Base-by-base conservation (phyloP, 2,329 filamentous ascomycete species). In the Incumbomyces lentus region DNA sequence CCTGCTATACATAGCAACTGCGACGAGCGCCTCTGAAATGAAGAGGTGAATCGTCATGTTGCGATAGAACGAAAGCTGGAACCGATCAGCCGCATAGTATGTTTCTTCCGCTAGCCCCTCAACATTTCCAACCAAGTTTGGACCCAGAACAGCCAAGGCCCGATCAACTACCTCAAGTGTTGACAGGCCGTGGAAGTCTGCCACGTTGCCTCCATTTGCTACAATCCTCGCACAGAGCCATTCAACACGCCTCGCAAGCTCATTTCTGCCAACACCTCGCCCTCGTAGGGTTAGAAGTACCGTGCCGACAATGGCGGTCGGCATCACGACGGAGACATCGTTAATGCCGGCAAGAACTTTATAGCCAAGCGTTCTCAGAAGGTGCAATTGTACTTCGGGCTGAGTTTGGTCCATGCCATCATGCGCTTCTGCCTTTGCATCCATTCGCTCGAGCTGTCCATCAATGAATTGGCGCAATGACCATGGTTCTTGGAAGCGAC, bases 1-100 rank as follows among this genome's bases (percentile, higher is more conserved):
- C 37, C 79, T 78, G 0, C 82, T 92, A 64, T 98, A 98, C 73
- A 98, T 82, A 22, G 85, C 85, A 3, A 82, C 86, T 51, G 86
- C 92, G 17, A 96, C 86, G 3, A 98, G 72, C 0, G 90, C 85
- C 62, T 96, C 89, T 2, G 87, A 84, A 48, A 98, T 92, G 64
- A 98, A 98, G 4, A 98, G 76, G 62, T 98, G 92, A 51, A 98
- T 98, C 0, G 90, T 95, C 92, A 96, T 96, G 65, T 98, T 98
- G 44, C 92, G 82, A 67, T 98, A 98, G 65, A 98, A 98, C 0
- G 88, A 95, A 8, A 98, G 76, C 62, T 98, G 92, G 70, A 98
- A 98, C 44, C 88, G 78, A 63, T 98, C 92, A 33, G 95, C 88
- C 3, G 92, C 92, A 59, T 86, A 95, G 65, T 86, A 96, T 0